Evolutionary conservation across 768 basidiomycete genomes (phyloP).

Genomic region (Russula earlei): DNA sequence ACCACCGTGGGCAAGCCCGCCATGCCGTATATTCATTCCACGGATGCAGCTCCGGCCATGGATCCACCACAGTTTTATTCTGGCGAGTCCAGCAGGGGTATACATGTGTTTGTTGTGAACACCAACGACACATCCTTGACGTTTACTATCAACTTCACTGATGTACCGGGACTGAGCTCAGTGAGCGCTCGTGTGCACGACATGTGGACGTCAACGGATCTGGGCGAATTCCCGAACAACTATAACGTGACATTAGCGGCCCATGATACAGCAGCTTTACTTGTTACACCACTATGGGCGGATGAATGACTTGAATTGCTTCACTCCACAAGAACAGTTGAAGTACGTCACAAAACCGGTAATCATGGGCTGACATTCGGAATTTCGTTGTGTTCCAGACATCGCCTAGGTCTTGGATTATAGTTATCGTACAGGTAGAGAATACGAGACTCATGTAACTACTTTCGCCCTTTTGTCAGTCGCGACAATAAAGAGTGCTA

Average conservation of each 20-base stretch:
- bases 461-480: too few relatives aligned
- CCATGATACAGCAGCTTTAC: constrained; percentile 46
- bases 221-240: constrained; percentile 33
- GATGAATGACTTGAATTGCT: neutral
- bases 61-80: constrained; percentile 45
- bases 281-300: constrained; percentile 27
- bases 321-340: too few relatives aligned
- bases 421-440: too few relatives aligned
- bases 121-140: constrained; percentile 32
- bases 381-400: too few relatives aligned
- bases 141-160: constrained; percentile 38
- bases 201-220: constrained; percentile 42
- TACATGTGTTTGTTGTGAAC: constrained; percentile 48
- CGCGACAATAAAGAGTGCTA: neutral
- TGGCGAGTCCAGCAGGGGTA: constrained; percentile 40
- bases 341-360: too few relatives aligned
- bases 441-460: neutral
- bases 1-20: constrained; percentile 36
- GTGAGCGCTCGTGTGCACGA: constrained; percentile 36
- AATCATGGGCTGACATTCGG: too few relatives aligned
- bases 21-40: constrained; percentile 36
- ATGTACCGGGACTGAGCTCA: constrained; percentile 34
- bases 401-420: too few relatives aligned
- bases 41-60: constrained; percentile 32
- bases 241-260: constrained; percentile 36